Evolutionary conservation across 768 basidiomycete species (phyloP).

Genomic region (Butyriboletus loyo): DNA sequence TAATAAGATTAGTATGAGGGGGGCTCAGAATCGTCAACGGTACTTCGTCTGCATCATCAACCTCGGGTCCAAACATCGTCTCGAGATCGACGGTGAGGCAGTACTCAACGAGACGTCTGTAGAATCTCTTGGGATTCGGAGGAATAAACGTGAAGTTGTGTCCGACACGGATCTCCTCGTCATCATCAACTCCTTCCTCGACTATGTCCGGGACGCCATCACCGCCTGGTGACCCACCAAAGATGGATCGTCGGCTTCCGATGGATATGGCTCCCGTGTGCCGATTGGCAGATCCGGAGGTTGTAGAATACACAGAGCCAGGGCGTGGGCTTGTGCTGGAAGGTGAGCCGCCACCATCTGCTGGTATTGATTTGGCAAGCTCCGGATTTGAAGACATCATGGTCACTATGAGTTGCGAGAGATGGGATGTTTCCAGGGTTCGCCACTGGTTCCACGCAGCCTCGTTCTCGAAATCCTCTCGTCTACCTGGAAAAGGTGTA

Average conservation of each 20-base stretch:
- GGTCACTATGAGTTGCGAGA: slow-evolving; percentile 84
- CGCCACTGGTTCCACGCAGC: slow-evolving; percentile 85
- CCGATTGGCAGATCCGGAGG: slow-evolving; percentile 40
- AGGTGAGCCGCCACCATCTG: slow-evolving; percentile 36
- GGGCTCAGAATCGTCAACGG: slow-evolving; percentile 85
- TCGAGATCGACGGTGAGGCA: slow-evolving; percentile 86
- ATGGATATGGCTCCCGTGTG: slow-evolving; percentile 58
- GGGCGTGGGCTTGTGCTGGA: slow-evolving; percentile 43
- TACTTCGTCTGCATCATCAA: slow-evolving; percentile 95
- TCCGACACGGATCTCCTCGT: slow-evolving; percentile 69
- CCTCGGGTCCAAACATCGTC: slow-evolving; percentile 82
- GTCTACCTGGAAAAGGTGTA: slow-evolving; percentile 75
- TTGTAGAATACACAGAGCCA: slow-evolving; percentile 52
- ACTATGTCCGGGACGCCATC: slow-evolving; percentile 34
- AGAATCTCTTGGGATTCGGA: slow-evolving; percentile 80
- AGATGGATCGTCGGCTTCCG: slow-evolving; percentile 65
- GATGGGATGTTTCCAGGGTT: slow-evolving; percentile 71
- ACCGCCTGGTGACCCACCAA: slow-evolving; percentile 29
- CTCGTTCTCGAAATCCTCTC: slow-evolving; percentile 83
- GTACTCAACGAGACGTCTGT: slow-evolving; percentile 77
- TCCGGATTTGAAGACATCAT: slow-evolving; percentile 87
- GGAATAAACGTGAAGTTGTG: slow-evolving; percentile 90
- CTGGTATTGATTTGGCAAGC: slow-evolving; percentile 73
- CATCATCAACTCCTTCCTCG: slow-evolving; percentile 46
- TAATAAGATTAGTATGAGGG: slow-evolving; percentile 76